These are phyloP conservation scores for Euphrasia confusa DNA, from an alignment of 257 asterid species.

Conservation along the genomic window DNA sequence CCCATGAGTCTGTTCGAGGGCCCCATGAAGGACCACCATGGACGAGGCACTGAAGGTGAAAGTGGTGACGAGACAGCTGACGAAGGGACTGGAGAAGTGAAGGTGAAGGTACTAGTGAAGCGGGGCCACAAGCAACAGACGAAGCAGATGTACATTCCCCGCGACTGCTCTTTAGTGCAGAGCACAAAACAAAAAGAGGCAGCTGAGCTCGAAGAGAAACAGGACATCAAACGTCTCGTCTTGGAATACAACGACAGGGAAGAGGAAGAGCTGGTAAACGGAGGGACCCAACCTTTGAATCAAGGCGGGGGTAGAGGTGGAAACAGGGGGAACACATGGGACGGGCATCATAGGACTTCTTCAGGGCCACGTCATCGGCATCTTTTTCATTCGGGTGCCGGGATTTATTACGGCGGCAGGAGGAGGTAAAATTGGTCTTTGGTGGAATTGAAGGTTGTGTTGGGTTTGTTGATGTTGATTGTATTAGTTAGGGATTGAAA, in stretches of 20 bases:
- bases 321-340: slow-evolving; percentile 66
- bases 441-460: too few species aligned
- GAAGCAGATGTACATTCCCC: slow-evolving; percentile 83
- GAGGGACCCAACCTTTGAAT: slow-evolving; percentile 54
- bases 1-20: slow-evolving; percentile 94
- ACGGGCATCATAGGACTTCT: slow-evolving; percentile 43
- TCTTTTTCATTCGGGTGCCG: slow-evolving; percentile 76
- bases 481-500: too few species aligned
- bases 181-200: slow-evolving; percentile 97
- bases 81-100: slow-evolving; percentile 69
- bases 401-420: slow-evolving; percentile 71
- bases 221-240: slow-evolving; percentile 87
- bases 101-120: slow-evolving; percentile 89
- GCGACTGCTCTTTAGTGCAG: slow-evolving; percentile 86
- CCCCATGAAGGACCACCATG: slow-evolving; percentile 57
- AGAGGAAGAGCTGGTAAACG: slow-evolving; percentile 88
- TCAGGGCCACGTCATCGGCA: slow-evolving; percentile 67
- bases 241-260: slow-evolving; percentile 95
- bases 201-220: slow-evolving; percentile 97
- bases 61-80: slow-evolving; percentile 87
- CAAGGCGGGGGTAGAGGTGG: slow-evolving; percentile 63
- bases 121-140: slow-evolving; percentile 95
- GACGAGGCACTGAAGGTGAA: slow-evolving; percentile 66
- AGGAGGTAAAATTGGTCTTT: slow-evolving; percentile 37
- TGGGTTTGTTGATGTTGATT: too few species aligned